Base-by-base conservation (phyloP, 192 early-diverging fungal species). In the Backusella liffmaniae region DNA sequence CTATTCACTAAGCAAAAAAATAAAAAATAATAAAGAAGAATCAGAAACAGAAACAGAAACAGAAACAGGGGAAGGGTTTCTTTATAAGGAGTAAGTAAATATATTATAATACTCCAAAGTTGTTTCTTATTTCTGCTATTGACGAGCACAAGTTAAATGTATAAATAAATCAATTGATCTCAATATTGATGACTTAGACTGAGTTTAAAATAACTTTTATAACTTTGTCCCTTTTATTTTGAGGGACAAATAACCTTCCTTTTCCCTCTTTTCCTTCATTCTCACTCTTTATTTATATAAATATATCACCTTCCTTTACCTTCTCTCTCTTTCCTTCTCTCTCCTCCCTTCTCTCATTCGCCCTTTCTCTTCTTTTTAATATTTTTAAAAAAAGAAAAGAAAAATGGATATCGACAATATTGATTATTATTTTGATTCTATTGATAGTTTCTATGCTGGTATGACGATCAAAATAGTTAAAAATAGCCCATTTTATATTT, bases 371-470 rank as follows among this genome's bases (percentile, higher is more conserved):
- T 56, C 53, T 2, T 8, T 56, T 56, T 56, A 8, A 23, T 21
- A 32, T 32, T 32, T 32, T 32, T 32, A 32, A 32, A 32, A 32
- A 15, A 49, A 18, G 10, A 49, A 18, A 59, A 10, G 26, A 21
- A 29, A 26, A 42, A 68, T 77, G 69, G 53, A 77, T 46, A 66
- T 76, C 37, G 67, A 70, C 12, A 21, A 59, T 13, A 76, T 81
- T 53, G 80, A 77, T 26, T 81, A 81, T 42, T 71, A 74, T 42
- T 81, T 81, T 77, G 80, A 81, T 67, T 67, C 77, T 51, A 68
- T 77, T 41, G 67, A 73, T n/a, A 74, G 69, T 56, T 81, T 81
- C 41, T 75, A 77, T 76, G 72, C 80, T 53, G 80, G 80, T 81
- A 77, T 23, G 13, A 37, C 23, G 35, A n/a, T 49, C 46, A 59